phyloP scores from a whole-genome alignment of 1,284 basidiomycete species.

The Vanrija pseudolonga region DNA sequence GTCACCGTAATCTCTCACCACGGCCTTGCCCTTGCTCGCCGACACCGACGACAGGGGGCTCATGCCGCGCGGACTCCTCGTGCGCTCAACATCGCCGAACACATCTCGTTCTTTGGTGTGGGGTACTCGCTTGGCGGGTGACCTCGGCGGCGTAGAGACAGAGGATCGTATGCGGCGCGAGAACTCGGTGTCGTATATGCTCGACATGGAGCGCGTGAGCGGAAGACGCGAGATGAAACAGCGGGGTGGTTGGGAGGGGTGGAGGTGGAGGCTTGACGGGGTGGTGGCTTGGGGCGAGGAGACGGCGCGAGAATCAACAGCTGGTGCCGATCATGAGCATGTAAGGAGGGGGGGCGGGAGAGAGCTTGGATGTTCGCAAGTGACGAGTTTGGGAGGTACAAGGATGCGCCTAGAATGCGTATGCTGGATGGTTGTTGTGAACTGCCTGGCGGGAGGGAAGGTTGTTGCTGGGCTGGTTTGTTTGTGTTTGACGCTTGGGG shows the following conservation, averaged over 20 bases:
- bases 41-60: constrained; percentile 15
- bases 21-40: constrained; percentile 28
- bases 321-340: not conserved
- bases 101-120: constrained; percentile 23
- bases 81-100: constrained; percentile 28
- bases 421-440: not conserved
- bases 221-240: not conserved
- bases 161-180: constrained; percentile 30
- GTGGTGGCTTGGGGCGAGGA: not conserved
- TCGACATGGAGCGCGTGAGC: not conserved
- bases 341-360: not conserved
- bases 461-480: not conserved
- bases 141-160: constrained; percentile 15
- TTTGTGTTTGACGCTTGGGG: not conserved
- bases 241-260: not conserved
- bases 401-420: not conserved
- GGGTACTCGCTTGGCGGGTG: constrained; percentile 3
- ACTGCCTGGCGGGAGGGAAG: not conserved
- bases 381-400: not conserved
- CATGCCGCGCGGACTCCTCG: constrained; percentile 18
- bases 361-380: not conserved
- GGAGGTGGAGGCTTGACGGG: not conserved
- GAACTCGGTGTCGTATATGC: constrained; percentile 38
- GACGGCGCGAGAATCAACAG: not conserved
- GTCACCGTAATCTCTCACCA: constrained; percentile 47